These are phyloP conservation scores for Naganishia antarctica DNA, from an alignment of 768 basidiomycete genomes.

Conservation along the genomic window DNA sequence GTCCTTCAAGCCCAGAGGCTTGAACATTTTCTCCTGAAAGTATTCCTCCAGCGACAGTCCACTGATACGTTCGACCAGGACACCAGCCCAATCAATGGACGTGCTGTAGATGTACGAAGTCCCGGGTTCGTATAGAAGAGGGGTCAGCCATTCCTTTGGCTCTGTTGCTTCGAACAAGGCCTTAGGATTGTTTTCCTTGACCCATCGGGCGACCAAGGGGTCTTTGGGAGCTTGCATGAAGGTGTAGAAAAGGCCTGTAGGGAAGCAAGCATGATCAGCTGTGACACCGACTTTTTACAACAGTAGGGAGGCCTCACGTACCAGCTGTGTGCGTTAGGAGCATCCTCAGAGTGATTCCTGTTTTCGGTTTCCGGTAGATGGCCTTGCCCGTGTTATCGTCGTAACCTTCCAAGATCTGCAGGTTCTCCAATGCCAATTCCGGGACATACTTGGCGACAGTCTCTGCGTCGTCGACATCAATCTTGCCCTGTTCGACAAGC, in stretches of 20 bases:
- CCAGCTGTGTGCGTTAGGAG: slow-evolving; percentile 45
- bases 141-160: slow-evolving; percentile 23
- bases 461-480: slow-evolving; percentile 36
- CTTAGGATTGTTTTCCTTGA: slow-evolving; percentile 21
- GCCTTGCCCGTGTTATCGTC: slow-evolving; percentile 28
- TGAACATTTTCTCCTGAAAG: slow-evolving; percentile 44
- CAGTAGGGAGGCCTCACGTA: slow-evolving; percentile 12
- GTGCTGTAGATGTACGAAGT: slow-evolving; percentile 37
- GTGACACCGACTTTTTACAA: background rate
- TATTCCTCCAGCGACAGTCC: slow-evolving; percentile 41
- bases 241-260: slow-evolving; percentile 35
- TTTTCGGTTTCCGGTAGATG: slow-evolving; percentile 30
- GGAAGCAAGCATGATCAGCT: background rate
- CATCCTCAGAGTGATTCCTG: slow-evolving; percentile 40
- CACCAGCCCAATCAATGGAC: slow-evolving; percentile 42
- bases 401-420: slow-evolving; percentile 36
- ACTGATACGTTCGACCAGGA: slow-evolving; percentile 38
- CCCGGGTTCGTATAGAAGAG: slow-evolving; percentile 35
- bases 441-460: slow-evolving; percentile 34
- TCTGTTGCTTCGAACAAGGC: slow-evolving; percentile 29
- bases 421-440: slow-evolving; percentile 33
- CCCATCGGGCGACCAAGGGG: slow-evolving; percentile 31
- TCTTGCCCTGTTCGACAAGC: slow-evolving; percentile 39
- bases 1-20: slow-evolving; percentile 39
- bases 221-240: slow-evolving; percentile 24